These are phyloP conservation scores for Apiospora sp. DNA, from an alignment of 2,329 filamentous ascomycete genomes.

Conservation along the genomic window DNA sequence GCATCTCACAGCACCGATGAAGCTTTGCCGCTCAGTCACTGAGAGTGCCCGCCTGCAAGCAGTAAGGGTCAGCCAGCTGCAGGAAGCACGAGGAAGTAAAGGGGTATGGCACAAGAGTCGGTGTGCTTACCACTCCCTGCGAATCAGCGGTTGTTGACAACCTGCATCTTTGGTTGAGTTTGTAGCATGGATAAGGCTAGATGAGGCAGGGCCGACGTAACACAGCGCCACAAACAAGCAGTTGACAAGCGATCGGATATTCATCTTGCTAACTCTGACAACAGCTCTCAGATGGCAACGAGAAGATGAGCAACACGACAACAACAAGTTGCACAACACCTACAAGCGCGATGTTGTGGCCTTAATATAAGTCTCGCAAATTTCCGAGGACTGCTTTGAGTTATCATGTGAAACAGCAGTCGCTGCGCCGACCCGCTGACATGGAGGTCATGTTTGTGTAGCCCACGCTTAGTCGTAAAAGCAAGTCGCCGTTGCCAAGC, in stretches of 20 bases:
- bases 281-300: not conserved
- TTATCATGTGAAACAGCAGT: not conserved
- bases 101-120: not conserved
- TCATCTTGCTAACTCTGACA: not conserved
- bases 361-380: not conserved
- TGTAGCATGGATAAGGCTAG: not conserved
- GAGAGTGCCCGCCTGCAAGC: conserved; percentile 25
- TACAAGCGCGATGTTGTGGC: not conserved
- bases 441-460: not conserved
- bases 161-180: not conserved
- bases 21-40: conserved; percentile 40
- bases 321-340: not conserved
- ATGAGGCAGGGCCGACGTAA: not conserved
- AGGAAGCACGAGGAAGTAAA: not conserved
- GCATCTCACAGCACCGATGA: conserved; percentile 51
- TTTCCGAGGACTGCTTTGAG: not conserved
- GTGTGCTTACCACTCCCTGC: not conserved
- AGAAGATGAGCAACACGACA: not conserved
- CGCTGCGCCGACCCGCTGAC: not conserved
- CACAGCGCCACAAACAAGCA: not conserved
- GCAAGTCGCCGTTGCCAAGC: not conserved
- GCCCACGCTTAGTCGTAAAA: not conserved
- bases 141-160: not conserved
- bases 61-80: not conserved
- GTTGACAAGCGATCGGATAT: not conserved